These are phyloP conservation scores for Suillus brevipes DNA, from an alignment of 768 basidiomycete species.

Conservation along the genomic window DNA sequence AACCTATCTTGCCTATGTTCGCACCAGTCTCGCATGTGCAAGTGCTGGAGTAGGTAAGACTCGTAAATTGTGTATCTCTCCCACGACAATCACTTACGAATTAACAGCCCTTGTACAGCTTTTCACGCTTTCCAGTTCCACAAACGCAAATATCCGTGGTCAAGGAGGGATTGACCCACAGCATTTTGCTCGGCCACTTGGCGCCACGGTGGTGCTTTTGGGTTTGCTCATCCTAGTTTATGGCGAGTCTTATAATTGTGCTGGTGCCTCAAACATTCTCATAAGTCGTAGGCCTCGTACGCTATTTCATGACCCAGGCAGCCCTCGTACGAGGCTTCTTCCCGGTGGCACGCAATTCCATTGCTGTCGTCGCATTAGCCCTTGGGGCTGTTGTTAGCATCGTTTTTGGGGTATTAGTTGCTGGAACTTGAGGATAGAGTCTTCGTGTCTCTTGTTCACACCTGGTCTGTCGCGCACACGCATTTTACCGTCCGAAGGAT, in stretches of 20 bases:
- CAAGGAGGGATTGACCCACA: conserved; percentile 12
- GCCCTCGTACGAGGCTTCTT: conserved; percentile 52
- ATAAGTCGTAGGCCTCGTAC: conserved; percentile 39
- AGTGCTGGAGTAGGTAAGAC: conserved; percentile 58
- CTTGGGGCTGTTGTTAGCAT: conserved; percentile 42
- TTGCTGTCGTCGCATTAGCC: conserved; percentile 41
- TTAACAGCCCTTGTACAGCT: conserved; percentile 55
- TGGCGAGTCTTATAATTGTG: conserved; percentile 37
- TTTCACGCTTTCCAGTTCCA: conserved; percentile 39
- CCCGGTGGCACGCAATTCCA: conserved; percentile 51
- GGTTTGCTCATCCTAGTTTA: conserved; percentile 49
- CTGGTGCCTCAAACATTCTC: background rate
- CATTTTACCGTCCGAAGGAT: background rate
- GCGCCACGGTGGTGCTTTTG: conserved; percentile 47
- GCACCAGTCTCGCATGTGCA: conserved; percentile 62
- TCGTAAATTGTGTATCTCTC: background rate
- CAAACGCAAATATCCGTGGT: conserved; percentile 10
- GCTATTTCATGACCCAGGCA: conserved; percentile 56
- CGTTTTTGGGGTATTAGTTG: conserved; percentile 45
- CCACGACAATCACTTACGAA: background rate
- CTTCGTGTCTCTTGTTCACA: background rate
- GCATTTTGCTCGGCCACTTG: conserved; percentile 49
- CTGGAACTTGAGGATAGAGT: conserved; percentile 19
- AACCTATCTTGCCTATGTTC: conserved; percentile 62
- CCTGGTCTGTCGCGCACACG: background rate